These are phyloP conservation scores for Fraxinus pennsylvanica DNA, from an alignment of 257 asterid species.

Conservation along the genomic window DNA sequence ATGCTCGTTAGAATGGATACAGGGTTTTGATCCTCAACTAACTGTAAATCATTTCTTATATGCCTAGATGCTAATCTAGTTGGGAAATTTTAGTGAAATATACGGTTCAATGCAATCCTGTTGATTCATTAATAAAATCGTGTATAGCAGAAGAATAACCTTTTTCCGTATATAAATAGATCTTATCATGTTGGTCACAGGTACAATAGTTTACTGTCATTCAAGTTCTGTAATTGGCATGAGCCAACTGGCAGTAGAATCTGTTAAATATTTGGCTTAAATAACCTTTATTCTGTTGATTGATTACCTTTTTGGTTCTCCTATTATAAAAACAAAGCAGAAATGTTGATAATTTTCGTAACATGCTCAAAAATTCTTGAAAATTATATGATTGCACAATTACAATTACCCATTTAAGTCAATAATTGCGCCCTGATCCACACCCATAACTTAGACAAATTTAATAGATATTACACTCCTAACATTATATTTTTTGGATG, in stretches of 20 bases:
- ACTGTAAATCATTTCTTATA: slow-evolving; percentile 31
- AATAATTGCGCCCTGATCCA: not conserved
- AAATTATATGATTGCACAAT: not conserved
- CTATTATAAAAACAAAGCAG: not conserved
- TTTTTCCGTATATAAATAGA: slow-evolving; percentile 7
- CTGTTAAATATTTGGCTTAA: not conserved
- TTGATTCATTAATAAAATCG: slow-evolving; percentile 24
- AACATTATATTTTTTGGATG: slow-evolving; percentile 32
- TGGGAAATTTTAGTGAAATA: slow-evolving; percentile 2
- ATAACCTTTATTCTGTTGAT: not conserved
- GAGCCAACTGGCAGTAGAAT: not conserved
- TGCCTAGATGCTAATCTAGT: slow-evolving; percentile 25
- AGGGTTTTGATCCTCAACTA: slow-evolving; percentile 13
- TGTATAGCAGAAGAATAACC: slow-evolving; percentile 25
- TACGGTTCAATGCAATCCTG: slow-evolving; percentile 24
- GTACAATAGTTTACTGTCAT: not conserved
- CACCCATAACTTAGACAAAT: slow-evolving; percentile 13
- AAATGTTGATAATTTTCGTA: not conserved
- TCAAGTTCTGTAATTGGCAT: not conserved
- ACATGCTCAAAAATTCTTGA: not conserved
- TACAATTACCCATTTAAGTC: not conserved
- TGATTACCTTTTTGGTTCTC: not conserved
- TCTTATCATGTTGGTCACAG: not conserved
- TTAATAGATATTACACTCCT: slow-evolving; percentile 36
- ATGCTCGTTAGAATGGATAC: slow-evolving; percentile 15